phyloP scores from a whole-genome alignment of 805 yeast genomes.

The Kodamaea kaohsiungensis region DNA sequence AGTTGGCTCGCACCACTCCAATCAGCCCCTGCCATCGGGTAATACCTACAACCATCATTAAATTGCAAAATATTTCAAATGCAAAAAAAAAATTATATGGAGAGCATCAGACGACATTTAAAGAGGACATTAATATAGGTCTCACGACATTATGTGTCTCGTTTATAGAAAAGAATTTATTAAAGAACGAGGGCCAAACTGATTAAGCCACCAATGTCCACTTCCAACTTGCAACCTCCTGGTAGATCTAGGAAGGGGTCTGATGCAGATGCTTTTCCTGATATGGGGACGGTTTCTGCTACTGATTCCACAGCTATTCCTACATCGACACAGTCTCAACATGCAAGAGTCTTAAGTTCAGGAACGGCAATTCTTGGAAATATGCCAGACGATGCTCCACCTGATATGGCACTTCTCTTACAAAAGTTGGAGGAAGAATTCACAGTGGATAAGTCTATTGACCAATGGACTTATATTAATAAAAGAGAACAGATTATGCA shows the following conservation, averaged over 20 bases:
- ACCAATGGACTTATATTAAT: constrained; percentile 49
- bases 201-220: not conserved
- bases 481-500: constrained; percentile 46
- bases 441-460: constrained; percentile 39
- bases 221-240: constrained; percentile 8
- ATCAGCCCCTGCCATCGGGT: not conserved
- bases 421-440: constrained; percentile 46
- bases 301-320: constrained; percentile 16
- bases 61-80: not conserved
- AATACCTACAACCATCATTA: not conserved
- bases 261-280: constrained; percentile 19
- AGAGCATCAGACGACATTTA: not conserved
- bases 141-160: not conserved
- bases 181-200: not conserved
- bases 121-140: not conserved
- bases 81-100: not conserved
- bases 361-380: constrained; percentile 12
- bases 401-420: constrained; percentile 44
- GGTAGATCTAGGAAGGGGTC: constrained; percentile 21
- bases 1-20: not conserved
- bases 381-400: constrained; percentile 40
- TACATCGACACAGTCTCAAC: constrained; percentile 18
- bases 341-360: constrained; percentile 15
- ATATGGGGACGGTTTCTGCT: constrained; percentile 24
- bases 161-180: not conserved